These are phyloP conservation scores for Sporothrix dimorphospora DNA, from an alignment of 2,329 filamentous ascomycete species.

Conservation along the genomic window DNA sequence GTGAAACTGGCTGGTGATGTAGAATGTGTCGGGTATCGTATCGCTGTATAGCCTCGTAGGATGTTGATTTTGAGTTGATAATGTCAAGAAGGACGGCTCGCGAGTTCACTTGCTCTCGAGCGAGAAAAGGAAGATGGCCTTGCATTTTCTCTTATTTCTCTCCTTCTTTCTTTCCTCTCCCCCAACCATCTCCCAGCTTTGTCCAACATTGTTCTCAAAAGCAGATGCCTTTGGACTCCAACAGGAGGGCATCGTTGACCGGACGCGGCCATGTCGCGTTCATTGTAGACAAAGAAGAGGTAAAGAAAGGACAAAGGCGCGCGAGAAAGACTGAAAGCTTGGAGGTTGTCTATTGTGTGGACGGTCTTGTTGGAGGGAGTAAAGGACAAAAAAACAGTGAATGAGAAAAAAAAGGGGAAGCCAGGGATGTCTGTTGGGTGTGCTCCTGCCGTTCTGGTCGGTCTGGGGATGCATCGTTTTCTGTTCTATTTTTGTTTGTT, in stretches of 20 bases:
- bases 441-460: slow-evolving; percentile 7
- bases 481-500: not conserved
- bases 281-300: not conserved
- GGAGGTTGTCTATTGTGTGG: not conserved
- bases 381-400: not conserved
- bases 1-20: no score
- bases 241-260: not conserved
- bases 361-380: not conserved
- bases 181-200: not conserved
- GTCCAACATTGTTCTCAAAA: not conserved
- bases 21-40: not conserved
- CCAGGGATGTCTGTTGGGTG: slow-evolving; percentile 2
- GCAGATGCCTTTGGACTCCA: not conserved
- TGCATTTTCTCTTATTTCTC: not conserved
- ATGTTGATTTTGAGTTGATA: not conserved
- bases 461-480: not conserved
- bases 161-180: not conserved
- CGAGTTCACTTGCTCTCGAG: not conserved
- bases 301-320: not conserved
- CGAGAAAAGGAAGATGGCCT: not conserved
- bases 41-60: not conserved
- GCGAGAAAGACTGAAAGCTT: not conserved
- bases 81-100: not conserved
- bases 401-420: not conserved
- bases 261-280: slow-evolving; percentile 19